Evolutionary conservation across 2,329 filamentous ascomycete genomes (phyloP).

Genomic region (Didymella exigua): DNA sequence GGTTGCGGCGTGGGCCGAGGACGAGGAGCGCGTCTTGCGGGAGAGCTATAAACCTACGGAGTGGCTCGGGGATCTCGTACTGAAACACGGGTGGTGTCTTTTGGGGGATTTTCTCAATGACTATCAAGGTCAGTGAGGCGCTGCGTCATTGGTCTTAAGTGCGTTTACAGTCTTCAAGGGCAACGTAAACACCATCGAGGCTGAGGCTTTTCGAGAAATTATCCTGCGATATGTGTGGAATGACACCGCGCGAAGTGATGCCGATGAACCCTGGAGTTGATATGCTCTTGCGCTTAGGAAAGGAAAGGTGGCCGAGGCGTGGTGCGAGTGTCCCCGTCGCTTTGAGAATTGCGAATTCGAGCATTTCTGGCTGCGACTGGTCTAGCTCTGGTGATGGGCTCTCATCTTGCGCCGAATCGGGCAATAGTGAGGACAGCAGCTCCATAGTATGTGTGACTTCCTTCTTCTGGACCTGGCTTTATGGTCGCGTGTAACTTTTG

Average conservation of each 20-base stretch:
- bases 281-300: conserved; percentile 69
- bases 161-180: conserved; percentile 87
- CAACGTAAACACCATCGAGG: conserved; percentile 75
- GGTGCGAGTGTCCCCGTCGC: conserved; percentile 53
- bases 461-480: neutral
- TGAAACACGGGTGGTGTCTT: conserved; percentile 60
- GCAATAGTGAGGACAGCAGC: conserved; percentile 6
- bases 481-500: conserved; percentile 8
- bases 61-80: conserved; percentile 55
- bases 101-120: conserved; percentile 64
- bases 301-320: conserved; percentile 69
- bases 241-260: conserved; percentile 78
- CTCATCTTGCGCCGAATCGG: neutral
- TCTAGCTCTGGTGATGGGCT: conserved; percentile 19
- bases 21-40: conserved; percentile 70
- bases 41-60: conserved; percentile 79
- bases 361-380: conserved; percentile 50
- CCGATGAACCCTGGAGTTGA: conserved; percentile 83
- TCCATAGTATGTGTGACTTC: conserved; percentile 2
- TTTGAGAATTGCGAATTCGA: conserved; percentile 53
- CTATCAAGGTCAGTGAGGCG: conserved; percentile 55
- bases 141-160: neutral
- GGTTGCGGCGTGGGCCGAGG: conserved; percentile 76
- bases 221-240: conserved; percentile 91
- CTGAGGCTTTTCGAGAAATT: conserved; percentile 69